These are phyloP conservation scores for Apiospora pterosperma DNA, from an alignment of 2,329 filamentous ascomycete species.

Conservation along the genomic window DNA sequence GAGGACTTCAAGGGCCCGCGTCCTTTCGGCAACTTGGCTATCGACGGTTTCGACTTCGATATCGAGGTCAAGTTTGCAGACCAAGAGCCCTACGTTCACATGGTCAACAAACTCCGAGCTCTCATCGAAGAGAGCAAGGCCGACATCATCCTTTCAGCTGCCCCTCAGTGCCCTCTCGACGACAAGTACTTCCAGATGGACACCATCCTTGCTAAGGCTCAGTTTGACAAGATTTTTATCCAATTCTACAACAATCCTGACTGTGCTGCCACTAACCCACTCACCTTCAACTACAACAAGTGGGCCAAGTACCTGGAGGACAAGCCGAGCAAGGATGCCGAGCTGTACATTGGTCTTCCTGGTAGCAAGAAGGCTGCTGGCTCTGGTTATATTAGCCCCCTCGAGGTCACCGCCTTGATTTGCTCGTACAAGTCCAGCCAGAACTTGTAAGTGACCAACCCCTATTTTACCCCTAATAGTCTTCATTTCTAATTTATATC, in stretches of 20 bases:
- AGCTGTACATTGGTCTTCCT: slow-evolving; percentile 44
- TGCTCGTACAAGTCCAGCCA: slow-evolving; percentile 31
- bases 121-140: slow-evolving; percentile 14
- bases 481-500: no score
- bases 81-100: slow-evolving; percentile 17
- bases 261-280: slow-evolving; percentile 29
- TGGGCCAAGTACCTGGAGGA: slow-evolving; percentile 34
- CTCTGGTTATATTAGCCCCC: slow-evolving; percentile 32
- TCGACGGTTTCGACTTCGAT: slow-evolving; percentile 24
- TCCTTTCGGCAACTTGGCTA: slow-evolving; percentile 14
- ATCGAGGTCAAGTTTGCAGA: slow-evolving; percentile 21
- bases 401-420: slow-evolving; percentile 32
- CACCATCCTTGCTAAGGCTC: slow-evolving; percentile 32
- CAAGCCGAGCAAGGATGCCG: slow-evolving; percentile 36
- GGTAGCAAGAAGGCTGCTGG: slow-evolving; percentile 23
- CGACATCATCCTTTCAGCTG: slow-evolving; percentile 32
- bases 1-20: slow-evolving; percentile 14
- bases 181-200: slow-evolving; percentile 39
- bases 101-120: slow-evolving; percentile 21
- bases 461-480: no score
- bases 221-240: slow-evolving; percentile 38
- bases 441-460: no score
- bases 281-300: slow-evolving; percentile 38
- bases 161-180: slow-evolving; percentile 40
- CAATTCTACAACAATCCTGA: slow-evolving; percentile 47